Evolutionary conservation across 495 filamentous ascomycete genomes (phyloP).

Genomic region (Annulohypoxylon nitens): DNA sequence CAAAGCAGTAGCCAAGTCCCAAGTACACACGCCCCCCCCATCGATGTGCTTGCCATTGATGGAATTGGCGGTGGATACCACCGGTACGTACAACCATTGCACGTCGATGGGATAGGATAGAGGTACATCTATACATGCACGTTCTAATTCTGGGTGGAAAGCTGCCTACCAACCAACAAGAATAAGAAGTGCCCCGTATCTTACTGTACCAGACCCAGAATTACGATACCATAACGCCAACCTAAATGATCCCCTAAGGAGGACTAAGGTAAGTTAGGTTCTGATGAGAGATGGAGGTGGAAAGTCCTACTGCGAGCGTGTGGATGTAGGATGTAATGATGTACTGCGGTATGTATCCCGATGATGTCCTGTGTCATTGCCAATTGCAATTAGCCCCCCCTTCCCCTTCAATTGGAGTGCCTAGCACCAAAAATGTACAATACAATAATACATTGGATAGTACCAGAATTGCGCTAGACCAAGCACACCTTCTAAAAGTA

Average conservation of each 20-base stretch:
- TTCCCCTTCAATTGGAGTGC: conserved; percentile 1
- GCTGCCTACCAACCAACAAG: conserved; percentile 40
- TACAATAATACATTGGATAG: too few relatives aligned
- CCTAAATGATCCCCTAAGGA: conserved; percentile 39
- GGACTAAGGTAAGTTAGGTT: conserved; percentile 46
- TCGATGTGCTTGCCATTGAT: conserved; percentile 10
- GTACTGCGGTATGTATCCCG: neutral
- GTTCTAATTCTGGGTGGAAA: conserved; percentile 35
- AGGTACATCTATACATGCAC: conserved; percentile 25
- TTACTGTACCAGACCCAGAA: conserved; percentile 49
- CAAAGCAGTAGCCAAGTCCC: neutral
- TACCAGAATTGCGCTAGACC: neutral
- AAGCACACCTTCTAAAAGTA: conserved; percentile 11
- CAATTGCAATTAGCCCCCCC: conserved; percentile 29
- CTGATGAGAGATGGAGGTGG: conserved; percentile 29
- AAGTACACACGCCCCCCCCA: neutral
- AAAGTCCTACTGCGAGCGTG: neutral
- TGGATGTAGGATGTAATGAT: neutral
- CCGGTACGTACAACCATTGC: conserved; percentile 10
- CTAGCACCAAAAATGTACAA: neutral
- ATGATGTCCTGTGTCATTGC: neutral
- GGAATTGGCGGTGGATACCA: conserved; percentile 1
- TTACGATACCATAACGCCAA: conserved; percentile 47
- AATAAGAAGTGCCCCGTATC: conserved; percentile 30
- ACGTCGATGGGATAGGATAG: neutral